Evolutionary conservation across 345 rosid species (phyloP).

Genomic region (Microcos paniculata): DNA sequence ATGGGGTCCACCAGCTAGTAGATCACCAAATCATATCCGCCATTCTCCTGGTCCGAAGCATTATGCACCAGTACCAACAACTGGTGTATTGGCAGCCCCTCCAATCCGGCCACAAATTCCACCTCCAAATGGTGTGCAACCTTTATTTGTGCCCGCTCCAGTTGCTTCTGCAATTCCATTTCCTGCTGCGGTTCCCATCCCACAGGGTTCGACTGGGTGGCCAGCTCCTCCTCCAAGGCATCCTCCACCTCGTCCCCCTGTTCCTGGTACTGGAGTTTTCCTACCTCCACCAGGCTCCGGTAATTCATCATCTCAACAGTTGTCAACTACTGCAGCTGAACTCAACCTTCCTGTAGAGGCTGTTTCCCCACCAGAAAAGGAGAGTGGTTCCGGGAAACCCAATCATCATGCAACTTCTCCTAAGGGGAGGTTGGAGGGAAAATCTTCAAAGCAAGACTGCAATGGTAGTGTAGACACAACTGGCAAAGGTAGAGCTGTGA

Average conservation of each 20-base stretch:
- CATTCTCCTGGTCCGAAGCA: slow-evolving; percentile 58
- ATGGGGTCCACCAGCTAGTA: slow-evolving; percentile 61
- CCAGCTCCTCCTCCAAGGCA: slow-evolving; percentile 62
- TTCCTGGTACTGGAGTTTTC: slow-evolving; percentile 95
- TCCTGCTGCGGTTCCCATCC: slow-evolving; percentile 56
- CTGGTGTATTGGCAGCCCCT: slow-evolving; percentile 54
- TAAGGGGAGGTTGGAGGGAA: slow-evolving; percentile 28
- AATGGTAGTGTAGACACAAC: slow-evolving; percentile 36
- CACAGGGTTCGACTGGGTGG: slow-evolving; percentile 64
- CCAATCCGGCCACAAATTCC: slow-evolving; percentile 57
- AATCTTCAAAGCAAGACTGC: slow-evolving; percentile 31
- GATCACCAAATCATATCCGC: slow-evolving; percentile 53
- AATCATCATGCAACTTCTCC: slow-evolving; percentile 21
- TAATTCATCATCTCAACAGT: slow-evolving; percentile 34
- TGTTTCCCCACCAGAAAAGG: slow-evolving; percentile 23
- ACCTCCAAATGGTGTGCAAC: slow-evolving; percentile 50
- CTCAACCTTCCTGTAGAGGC: slow-evolving; percentile 21
- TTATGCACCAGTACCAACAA: slow-evolving; percentile 41
- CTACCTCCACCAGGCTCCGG: slow-evolving; percentile 76
- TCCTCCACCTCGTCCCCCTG: slow-evolving; percentile 56
- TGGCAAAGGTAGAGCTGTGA: slow-evolving; percentile 7
- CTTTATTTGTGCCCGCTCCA: slow-evolving; percentile 46
- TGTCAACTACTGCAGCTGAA: slow-evolving; percentile 23
- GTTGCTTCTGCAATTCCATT: slow-evolving; percentile 56
- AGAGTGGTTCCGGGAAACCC: slow-evolving; percentile 29